Base-by-base conservation (phyloP, 495 filamentous ascomycete species). In the Talaromyces adpressus region DNA sequence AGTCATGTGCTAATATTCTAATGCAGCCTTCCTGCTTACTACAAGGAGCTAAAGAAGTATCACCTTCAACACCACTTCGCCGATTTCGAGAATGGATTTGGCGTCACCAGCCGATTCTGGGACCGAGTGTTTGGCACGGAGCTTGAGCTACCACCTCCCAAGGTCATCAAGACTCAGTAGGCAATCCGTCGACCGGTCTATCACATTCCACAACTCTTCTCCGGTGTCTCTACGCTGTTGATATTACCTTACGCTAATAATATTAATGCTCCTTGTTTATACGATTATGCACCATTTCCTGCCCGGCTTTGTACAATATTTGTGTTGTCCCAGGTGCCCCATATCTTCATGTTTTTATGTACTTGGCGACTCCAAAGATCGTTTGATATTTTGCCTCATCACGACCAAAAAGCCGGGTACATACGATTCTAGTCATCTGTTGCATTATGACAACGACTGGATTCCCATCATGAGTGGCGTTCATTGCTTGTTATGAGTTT, bases 31-130 rank as follows among this genome's bases (percentile, higher is more conserved):
- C 94, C 95, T 4, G 73, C 84, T 3, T 93, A 93, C 83, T 97
- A 93, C 74, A 87, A 88, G 71, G 79, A 85, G 62, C 85, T 98
- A 67, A 98, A 97, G 85, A 97, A 96, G 74, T 94, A 96, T 68
- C 95, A 99, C 70, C 87, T 99, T 39, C 84, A 91, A 70, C 95
- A 99, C 72, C 95, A 99, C 77, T 99, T 95, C 71, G 88, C 91
- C 27, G 95, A 99, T 70, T 97, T 89, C 72, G 89, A 97, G 74
- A 92, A 95, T 64, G 95, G 95, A n/a, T 99, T 97, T 65, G 95
- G 95, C 23, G 94, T 99, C 29, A 97, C 94, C n/a, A 96, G 90
- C 78, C 85, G 88, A 45, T 95, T 99, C 83, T 99, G 95, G 95
- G 95, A 99, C 72, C 77, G 75, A 9, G 77, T 98, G 1, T 99